Conservation (phyloP, 768 basidiomycete species). For the Macrolepiota albuminosa region DNA sequence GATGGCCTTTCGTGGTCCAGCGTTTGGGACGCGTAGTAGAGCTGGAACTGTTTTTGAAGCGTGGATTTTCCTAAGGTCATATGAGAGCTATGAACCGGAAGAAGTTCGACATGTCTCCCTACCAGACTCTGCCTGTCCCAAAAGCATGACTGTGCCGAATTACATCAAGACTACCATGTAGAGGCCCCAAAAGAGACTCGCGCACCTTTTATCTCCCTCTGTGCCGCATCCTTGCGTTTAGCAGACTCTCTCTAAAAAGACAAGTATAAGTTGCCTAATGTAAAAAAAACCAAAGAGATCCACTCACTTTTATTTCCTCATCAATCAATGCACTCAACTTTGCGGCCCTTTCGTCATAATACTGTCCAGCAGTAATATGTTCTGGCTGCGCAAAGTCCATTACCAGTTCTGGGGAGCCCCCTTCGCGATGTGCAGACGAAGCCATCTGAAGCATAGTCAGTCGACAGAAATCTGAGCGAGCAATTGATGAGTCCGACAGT, state of each 20-base stretch:
- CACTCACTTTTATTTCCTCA: slow-evolving; percentile 48
- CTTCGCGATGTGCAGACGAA: slow-evolving; percentile 1
- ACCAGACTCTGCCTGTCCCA: slow-evolving; percentile 75
- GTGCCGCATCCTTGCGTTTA: slow-evolving; percentile 37
- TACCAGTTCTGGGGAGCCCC: slow-evolving; percentile 6
- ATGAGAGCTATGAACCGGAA: neutral
- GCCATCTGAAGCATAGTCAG: slow-evolving; percentile 5
- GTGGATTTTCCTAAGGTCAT: slow-evolving; percentile 63
- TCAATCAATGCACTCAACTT: slow-evolving; percentile 49
- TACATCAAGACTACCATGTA: neutral
- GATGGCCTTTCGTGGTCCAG: slow-evolving; percentile 68
- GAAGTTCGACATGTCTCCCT: slow-evolving; percentile 1
- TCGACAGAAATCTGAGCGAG: neutral
- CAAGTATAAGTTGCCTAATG: neutral
- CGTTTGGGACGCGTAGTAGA: slow-evolving; percentile 68
- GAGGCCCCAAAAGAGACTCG: neutral
- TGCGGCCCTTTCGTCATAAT: slow-evolving; percentile 38
- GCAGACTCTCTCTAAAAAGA: slow-evolving; percentile 42
- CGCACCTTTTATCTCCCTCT: slow-evolving; percentile 46
- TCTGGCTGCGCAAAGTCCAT: slow-evolving; percentile 13
- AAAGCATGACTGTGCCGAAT: slow-evolving; percentile 51
- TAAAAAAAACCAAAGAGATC: neutral
- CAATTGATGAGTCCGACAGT: slow-evolving; percentile 6
- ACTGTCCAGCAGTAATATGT: slow-evolving; percentile 6
- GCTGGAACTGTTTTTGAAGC: slow-evolving; percentile 79